A percentile compares a stretch with the other conserved stretches of the same genome.
Evolutionary conservation across 805 yeast species (phyloP).

Genomic region (Lipomyces kockii): DNA sequence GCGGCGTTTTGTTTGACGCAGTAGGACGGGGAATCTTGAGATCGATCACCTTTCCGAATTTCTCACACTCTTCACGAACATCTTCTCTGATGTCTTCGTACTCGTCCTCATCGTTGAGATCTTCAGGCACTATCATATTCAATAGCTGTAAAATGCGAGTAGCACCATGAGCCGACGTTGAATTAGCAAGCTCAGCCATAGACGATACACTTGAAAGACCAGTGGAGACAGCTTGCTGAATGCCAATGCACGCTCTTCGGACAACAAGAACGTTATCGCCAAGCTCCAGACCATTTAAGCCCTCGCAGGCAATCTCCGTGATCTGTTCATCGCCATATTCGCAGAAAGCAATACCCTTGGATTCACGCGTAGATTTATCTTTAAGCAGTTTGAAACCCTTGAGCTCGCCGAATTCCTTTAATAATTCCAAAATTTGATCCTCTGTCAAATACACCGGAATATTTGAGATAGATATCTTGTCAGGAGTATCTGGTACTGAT

Average conservation of each 20-base stretch:
- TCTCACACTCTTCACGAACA: slow-evolving; percentile 55
- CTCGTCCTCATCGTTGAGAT: slow-evolving; percentile 56
- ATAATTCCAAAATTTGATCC: slow-evolving; percentile 50
- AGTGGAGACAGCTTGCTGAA: slow-evolving; percentile 24
- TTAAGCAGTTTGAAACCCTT: slow-evolving; percentile 51
- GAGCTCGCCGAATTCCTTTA: slow-evolving; percentile 51
- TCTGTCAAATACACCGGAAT: slow-evolving; percentile 52
- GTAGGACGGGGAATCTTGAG: slow-evolving; percentile 64
- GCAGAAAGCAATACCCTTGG: slow-evolving; percentile 64
- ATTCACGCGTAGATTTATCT: slow-evolving; percentile 52
- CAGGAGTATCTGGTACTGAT: slow-evolving; percentile 50
- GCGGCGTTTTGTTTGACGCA: slow-evolving; percentile 51
- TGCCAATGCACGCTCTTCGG: slow-evolving; percentile 49
- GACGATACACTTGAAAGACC: slow-evolving; percentile 32
- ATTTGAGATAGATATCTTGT: slow-evolving; percentile 54
- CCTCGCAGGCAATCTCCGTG: slow-evolving; percentile 43
- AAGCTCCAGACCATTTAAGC: slow-evolving; percentile 47
- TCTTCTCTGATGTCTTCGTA: slow-evolving; percentile 59
- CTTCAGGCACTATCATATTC: slow-evolving; percentile 69
- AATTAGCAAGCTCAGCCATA: slow-evolving; percentile 43
- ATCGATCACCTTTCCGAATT: slow-evolving; percentile 57
- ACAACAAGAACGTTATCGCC: slow-evolving; percentile 48
- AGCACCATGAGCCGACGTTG: slow-evolving; percentile 40
- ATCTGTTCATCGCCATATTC: slow-evolving; percentile 47
- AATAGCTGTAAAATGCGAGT: slow-evolving; percentile 64